Base-by-base conservation (phyloP, 2,329 filamentous ascomycete genomes). In the Claviceps sp. region DNA sequence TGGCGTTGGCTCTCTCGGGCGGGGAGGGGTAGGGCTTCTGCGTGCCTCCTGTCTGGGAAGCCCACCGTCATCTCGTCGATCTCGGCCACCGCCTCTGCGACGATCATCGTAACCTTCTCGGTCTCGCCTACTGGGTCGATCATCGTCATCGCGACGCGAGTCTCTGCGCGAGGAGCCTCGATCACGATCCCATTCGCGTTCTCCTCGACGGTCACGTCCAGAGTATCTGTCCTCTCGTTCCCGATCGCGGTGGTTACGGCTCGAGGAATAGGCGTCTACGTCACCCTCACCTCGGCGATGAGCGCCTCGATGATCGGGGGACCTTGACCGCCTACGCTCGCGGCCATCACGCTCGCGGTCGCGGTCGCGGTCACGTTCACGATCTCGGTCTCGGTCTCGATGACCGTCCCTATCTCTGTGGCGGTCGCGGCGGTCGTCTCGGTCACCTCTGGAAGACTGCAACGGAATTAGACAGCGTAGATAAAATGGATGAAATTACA, bases 1-100 rank as follows among this genome's bases (percentile, higher is more conserved):
- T 39, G 93, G 94, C 0, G 93, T 98, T 7, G 93, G 89, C 69
- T 98, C 93, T 67, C 88, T 85, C 73, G 91, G 93, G 74, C 94
- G 94, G 10, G 83, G 82, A 30, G 87, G 86, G 40, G 84, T 86
- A 17, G 85, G 81, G 62, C 87, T 95, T 60, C 87, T 83, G 61
- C 81, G 84, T 61, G 76, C 72, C 59, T 80, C 74, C 37, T 75
- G 70, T 50, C 68, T 62, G 16, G 67, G 67, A 50, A 64, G 67
- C 11, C 61, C 68, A 47, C 65, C 68, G 7, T 71, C 68, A 24
- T 58, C 57, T 34, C 68, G 64, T 57, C 70, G 65, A 45, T 74
- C 72, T 22, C 73, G 68, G 37, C 75, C 73, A 38, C 75, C 73
- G 47, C 72, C 73, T 55, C 76, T 73, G 52, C 72, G 71, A 62